Conservation (phyloP, 805 yeast genomes). For the Saturnispora bothae region DNA sequence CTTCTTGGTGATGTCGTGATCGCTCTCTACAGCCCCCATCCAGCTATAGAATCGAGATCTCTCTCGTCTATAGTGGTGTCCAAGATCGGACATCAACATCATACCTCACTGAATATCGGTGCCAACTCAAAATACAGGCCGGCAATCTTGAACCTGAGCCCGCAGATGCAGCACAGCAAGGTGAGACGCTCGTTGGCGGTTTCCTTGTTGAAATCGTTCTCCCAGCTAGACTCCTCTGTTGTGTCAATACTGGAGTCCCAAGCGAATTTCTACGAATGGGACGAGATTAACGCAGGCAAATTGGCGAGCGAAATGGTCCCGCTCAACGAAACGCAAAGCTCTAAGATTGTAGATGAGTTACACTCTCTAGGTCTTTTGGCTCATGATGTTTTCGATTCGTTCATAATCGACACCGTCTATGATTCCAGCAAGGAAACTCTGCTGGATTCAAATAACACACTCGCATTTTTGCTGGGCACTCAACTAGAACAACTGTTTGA, state of each 20-base stretch:
- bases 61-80: conserved; percentile 49
- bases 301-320: conserved; percentile 57
- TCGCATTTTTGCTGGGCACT: conserved; percentile 71
- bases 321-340: conserved; percentile 42
- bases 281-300: conserved; percentile 78
- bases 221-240: conserved; percentile 35
- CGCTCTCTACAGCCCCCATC: conserved; percentile 44
- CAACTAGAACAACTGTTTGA: conserved; percentile 85
- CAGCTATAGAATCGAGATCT: too few species aligned
- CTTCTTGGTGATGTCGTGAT: conserved; percentile 37
- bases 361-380: conserved; percentile 43
- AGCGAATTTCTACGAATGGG: conserved; percentile 37
- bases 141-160: conserved; percentile 60
- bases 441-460: conserved; percentile 53
- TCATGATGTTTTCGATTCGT: conserved; percentile 36
- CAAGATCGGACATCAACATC: conserved; percentile 55
- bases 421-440: conserved; percentile 23
- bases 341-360: conserved; percentile 45
- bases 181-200: conserved; percentile 72
- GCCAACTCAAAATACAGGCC: conserved; percentile 61
- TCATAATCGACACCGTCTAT: conserved; percentile 67
- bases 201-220: conserved; percentile 55
- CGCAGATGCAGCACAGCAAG: conserved; percentile 39
- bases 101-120: conserved; percentile 47
- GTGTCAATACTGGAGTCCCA: conserved; percentile 12